Evolutionary conservation across 805 yeast genomes (phyloP).

Genomic region (Zygosaccharomyces lentus): DNA sequence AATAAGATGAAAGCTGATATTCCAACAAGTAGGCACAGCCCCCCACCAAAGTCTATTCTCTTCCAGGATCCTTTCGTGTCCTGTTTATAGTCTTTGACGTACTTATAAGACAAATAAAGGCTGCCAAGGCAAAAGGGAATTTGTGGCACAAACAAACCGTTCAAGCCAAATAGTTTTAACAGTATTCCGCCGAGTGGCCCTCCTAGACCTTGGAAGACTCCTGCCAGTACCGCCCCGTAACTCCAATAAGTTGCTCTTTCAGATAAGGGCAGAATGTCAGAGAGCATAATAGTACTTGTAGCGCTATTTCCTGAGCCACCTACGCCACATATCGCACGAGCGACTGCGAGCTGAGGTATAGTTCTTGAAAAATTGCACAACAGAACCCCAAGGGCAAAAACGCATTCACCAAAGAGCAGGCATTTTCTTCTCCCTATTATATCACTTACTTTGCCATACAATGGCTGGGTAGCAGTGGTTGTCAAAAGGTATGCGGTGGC

Average conservation of each 20-base stretch:
- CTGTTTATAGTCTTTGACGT: constrained; percentile 36
- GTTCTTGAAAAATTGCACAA: constrained; percentile 40
- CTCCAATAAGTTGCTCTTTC: constrained; percentile 54
- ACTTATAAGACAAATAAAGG: constrained; percentile 24
- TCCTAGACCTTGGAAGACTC: constrained; percentile 41
- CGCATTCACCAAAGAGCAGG: constrained; percentile 40
- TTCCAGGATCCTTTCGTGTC: constrained; percentile 32
- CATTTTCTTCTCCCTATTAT: constrained; percentile 52
- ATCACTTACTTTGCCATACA: constrained; percentile 68
- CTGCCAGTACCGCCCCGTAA: constrained; percentile 39
- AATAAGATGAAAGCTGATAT: constrained; percentile 37
- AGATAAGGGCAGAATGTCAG: constrained; percentile 52
- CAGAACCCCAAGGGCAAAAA: constrained; percentile 45
- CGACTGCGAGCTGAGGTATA: constrained; percentile 44
- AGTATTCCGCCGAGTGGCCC: constrained; percentile 44
- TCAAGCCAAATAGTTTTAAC: constrained; percentile 40
- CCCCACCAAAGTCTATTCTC: constrained; percentile 42
- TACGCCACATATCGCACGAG: constrained; percentile 54
- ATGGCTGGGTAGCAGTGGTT: constrained; percentile 68
- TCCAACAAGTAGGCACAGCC: constrained; percentile 34
- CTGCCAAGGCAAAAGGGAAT: constrained; percentile 36
- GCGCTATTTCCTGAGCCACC: constrained; percentile 57
- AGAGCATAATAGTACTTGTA: constrained; percentile 47
- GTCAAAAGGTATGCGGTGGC: constrained; percentile 68
- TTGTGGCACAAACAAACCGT: constrained; percentile 43